These are phyloP conservation scores for Berkeleyomyces basicola DNA, from an alignment of 2,329 filamentous ascomycete species.

Conservation along the genomic window DNA sequence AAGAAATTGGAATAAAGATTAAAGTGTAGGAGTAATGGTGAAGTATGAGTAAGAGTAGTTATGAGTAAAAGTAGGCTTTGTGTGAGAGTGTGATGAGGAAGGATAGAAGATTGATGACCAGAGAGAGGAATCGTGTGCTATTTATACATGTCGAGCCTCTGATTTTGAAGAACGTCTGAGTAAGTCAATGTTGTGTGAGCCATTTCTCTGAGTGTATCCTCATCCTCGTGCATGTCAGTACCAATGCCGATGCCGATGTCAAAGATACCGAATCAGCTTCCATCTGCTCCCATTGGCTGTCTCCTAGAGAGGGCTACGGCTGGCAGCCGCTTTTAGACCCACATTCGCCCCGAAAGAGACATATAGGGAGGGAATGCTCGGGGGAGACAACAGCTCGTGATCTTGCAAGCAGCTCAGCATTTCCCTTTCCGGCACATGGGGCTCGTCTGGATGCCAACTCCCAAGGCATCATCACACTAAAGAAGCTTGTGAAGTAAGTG, in stretches of 20 bases:
- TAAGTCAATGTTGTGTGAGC: too few species aligned
- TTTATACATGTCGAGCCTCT: background rate
- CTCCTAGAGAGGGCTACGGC: background rate
- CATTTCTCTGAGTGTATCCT: background rate
- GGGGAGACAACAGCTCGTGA: background rate
- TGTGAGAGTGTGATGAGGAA: conserved; percentile 14
- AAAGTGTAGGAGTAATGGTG: conserved; percentile 14
- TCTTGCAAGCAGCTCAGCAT: background rate
- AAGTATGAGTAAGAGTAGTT: background rate
- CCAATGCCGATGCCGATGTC: background rate
- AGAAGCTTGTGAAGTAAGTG: background rate
- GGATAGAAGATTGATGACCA: background rate
- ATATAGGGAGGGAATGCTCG: background rate
- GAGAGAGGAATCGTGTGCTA: background rate
- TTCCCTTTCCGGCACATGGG: background rate
- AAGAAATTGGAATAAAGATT: conserved; percentile 16
- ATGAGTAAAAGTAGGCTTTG: conserved; percentile 1
- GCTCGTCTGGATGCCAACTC: background rate
- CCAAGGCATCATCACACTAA: background rate
- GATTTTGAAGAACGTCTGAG: too few species aligned
- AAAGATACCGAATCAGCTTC: too few species aligned
- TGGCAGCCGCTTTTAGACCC: background rate
- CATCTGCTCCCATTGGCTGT: background rate
- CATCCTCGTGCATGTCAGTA: background rate
- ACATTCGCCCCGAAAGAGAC: background rate